Evolutionary conservation across 164 flowering plant genomes (phyloP).

Genomic region (Santalum album): DNA sequence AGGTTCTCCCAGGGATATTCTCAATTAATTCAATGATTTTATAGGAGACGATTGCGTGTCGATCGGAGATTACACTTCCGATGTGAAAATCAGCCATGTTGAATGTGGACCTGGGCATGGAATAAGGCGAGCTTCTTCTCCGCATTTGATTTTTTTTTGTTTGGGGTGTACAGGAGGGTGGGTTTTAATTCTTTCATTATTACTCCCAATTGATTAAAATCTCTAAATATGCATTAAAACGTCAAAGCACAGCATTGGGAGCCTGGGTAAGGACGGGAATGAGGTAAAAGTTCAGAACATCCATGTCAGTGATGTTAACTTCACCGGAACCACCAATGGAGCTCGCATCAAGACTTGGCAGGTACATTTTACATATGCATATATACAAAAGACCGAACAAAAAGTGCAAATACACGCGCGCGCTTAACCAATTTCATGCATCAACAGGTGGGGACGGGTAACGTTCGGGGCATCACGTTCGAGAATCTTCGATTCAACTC

Average conservation of each 20-base stretch:
- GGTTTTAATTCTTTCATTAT: too few species aligned
- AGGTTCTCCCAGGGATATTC: too few species aligned
- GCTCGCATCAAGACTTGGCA: conserved; percentile 47
- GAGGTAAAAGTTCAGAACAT: conserved; percentile 13
- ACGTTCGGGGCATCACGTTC: conserved; percentile 27
- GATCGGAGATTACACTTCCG: conserved; percentile 27
- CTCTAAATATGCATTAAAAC: too few species aligned
- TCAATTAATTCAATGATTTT: too few species aligned
- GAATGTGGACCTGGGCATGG: conserved; percentile 63
- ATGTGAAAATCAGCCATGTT: conserved; percentile 20
- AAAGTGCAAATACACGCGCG: too few species aligned
- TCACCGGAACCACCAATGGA: conserved; percentile 23
- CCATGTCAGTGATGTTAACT: conserved; percentile 6
- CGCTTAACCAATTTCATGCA: too few species aligned
- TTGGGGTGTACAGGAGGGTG: too few species aligned
- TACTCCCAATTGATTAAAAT: too few species aligned
- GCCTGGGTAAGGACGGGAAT: conserved; percentile 13
- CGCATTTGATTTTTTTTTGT: too few species aligned
- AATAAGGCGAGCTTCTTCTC: conserved; percentile 28
- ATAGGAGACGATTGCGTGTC: conserved; percentile 62
- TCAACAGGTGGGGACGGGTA: conserved; percentile 46
- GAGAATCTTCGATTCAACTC: conserved; percentile 22
- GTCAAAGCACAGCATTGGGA: conserved; percentile 16
- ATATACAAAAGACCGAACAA: too few species aligned
- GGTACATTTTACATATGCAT: conserved; percentile 13